Evolutionary conservation across 345 rosid species (phyloP).

Genomic region (Linum lewisii): DNA sequence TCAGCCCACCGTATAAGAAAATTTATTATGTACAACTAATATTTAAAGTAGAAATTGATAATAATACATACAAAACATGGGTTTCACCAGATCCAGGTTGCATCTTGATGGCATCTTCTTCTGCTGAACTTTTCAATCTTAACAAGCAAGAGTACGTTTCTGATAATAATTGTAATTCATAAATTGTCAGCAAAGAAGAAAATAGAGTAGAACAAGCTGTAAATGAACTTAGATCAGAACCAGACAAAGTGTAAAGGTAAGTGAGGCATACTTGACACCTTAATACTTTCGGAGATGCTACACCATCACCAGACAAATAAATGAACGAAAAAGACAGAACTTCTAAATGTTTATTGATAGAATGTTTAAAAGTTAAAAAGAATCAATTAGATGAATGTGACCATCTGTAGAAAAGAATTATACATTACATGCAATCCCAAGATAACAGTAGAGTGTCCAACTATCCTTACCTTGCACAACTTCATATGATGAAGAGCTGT

Average conservation of each 20-base stretch:
- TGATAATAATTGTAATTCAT: conserved; percentile 17
- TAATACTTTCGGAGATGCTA: too few relatives aligned
- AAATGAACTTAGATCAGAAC: not conserved
- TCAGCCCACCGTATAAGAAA: conserved; percentile 1
- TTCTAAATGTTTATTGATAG: too few relatives aligned
- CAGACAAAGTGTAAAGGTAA: not conserved
- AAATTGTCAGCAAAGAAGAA: not conserved
- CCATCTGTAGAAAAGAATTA: not conserved
- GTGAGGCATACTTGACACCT: too few relatives aligned
- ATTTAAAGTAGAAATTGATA: conserved; percentile 15
- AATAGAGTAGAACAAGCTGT: not conserved
- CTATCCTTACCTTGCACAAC: conserved; percentile 55
- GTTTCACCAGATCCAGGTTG: conserved; percentile 95
- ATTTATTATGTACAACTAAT: not conserved
- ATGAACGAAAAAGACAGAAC: too few relatives aligned
- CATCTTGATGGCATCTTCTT: conserved; percentile 69
- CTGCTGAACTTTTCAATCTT: conserved; percentile 73
- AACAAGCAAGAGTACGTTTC: conserved; percentile 71
- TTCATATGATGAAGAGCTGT: conserved; percentile 88
- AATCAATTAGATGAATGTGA: not conserved
- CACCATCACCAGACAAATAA: too few relatives aligned
- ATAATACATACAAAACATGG: conserved; percentile 71
- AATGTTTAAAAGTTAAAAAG: too few relatives aligned
- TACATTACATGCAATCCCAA: not conserved
- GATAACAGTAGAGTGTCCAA: not conserved